Evolutionary conservation across 1,284 basidiomycete species (phyloP).

Genomic region (Tilletiopsis washingtonensis): DNA sequence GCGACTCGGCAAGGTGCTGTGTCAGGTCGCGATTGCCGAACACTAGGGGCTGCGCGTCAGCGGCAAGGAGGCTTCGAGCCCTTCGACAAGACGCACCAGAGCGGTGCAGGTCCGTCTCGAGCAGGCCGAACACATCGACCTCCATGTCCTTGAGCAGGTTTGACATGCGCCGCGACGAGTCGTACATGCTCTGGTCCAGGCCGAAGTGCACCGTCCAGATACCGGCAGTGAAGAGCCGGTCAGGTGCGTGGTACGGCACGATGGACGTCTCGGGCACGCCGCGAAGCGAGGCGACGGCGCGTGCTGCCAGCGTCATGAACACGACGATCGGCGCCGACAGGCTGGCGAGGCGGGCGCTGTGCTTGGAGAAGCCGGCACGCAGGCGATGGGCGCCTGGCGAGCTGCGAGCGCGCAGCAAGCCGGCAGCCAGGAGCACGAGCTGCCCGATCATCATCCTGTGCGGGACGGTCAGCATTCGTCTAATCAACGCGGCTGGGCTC

Average conservation of each 20-base stretch:
- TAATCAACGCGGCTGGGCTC: not conserved
- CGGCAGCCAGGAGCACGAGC: constrained; percentile 11
- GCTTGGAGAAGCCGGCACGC: not conserved
- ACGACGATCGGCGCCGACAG: not conserved
- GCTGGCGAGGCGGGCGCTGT: not conserved
- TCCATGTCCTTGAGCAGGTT: constrained; percentile 56
- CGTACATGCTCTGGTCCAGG: constrained; percentile 40
- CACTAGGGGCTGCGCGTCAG: too few species aligned
- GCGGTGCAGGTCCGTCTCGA: constrained; percentile 78
- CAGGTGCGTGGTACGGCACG: constrained; percentile 60
- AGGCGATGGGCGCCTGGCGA: not conserved
- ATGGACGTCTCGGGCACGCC: not conserved
- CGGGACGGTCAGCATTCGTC: not conserved
- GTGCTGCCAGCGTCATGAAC: not conserved
- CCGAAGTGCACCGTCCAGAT: constrained; percentile 86
- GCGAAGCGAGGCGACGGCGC: not conserved
- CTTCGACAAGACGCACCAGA: too few species aligned
- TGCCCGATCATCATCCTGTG: constrained; percentile 39
- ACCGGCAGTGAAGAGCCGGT: constrained; percentile 70
- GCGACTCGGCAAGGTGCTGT: constrained; percentile 52
- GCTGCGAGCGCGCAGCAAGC: not conserved
- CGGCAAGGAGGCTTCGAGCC: too few species aligned
- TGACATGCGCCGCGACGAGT: constrained; percentile 57
- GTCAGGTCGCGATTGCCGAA: constrained; percentile 73
- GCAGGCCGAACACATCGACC: constrained; percentile 52